Evolutionary conservation across 2,329 filamentous ascomycete genomes (phyloP), one percentile per base, ranked within the genome.

Genomic region (Phoma sp.): DNA sequence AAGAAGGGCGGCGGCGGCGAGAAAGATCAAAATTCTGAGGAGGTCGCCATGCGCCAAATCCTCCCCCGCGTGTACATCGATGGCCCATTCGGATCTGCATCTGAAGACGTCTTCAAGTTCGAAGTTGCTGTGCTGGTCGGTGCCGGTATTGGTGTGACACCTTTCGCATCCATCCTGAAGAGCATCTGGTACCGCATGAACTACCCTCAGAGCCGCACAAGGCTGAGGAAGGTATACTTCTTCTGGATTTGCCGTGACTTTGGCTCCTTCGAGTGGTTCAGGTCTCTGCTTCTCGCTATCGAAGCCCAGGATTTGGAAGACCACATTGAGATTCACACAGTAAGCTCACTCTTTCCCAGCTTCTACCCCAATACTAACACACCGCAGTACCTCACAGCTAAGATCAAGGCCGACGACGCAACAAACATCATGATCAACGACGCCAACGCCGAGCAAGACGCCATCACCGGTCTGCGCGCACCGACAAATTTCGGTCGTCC

Each of bases 371-470:
- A 9, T 45, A 40, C 61, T 71, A 64, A 67, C 38, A 23, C 14
- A 32, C 7, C 45, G 17, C 49, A 83, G 79, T 96, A 95, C 74
- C 83, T 96, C 52, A 95, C 91, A 2, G 91, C 90, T 67, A 92
- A 90, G 81, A 92, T 93, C 78, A 92, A 92, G 80, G 84, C 86
- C 21, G 90, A 93, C 73, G 91, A 93, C 69, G 90, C 90, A 42
- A 92, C 90, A 38, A 93, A 95, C 78, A 93, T 95, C 78, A 93
- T 93, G 90, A 92, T 93, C 81, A 93, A 93, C 78, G 90, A 93
- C 66, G 90, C 88, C 72, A 91, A 92, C 69, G 88, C 89, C 62
- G 89, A 93, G 72, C 89, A 89, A 75, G 90, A 95, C 73, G 87
- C 90, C 66, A 93, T 95, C 72, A 95, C 91, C 0, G 91, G 91